Conservation (phyloP, 2,329 filamentous ascomycete species). For the Juglanconis juglandina region DNA sequence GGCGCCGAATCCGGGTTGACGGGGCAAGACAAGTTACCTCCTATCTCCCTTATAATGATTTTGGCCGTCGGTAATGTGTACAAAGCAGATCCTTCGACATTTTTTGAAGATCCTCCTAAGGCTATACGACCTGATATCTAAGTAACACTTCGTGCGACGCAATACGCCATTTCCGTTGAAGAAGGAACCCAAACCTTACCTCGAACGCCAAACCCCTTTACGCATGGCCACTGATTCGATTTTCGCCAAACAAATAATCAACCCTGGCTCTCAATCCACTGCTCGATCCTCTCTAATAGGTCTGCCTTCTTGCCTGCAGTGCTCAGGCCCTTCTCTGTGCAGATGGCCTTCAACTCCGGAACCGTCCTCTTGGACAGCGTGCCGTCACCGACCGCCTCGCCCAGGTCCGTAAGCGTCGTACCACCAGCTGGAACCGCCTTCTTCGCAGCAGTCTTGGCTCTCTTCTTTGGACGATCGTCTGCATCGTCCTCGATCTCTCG, state of each 20-base stretch:
- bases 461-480: conserved; percentile 44
- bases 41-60: too few species aligned
- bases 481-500: conserved; percentile 45
- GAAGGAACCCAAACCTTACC: not conserved
- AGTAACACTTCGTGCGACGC: not conserved
- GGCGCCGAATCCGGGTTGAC: too few species aligned
- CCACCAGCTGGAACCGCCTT: conserved; percentile 26
- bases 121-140: not conserved
- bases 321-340: conserved; percentile 45
- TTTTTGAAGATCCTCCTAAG: too few species aligned
- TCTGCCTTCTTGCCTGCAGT: conserved; percentile 52
- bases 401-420: conserved; percentile 46
- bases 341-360: conserved; percentile 47
- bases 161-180: not conserved
- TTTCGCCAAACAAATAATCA: not conserved
- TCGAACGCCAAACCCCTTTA: not conserved
- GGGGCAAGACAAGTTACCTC: too few species aligned
- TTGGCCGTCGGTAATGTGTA: too few species aligned
- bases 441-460: conserved; percentile 31
- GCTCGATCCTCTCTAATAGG: conserved; percentile 52
- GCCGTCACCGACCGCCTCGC: conserved; percentile 40
- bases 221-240: not conserved
- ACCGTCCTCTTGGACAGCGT: conserved; percentile 54
- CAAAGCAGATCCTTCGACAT: too few species aligned
- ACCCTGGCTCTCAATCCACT: conserved; percentile 45